Conservation (phyloP, 805 yeast species). For the Barnettozyma vustinii region DNA sequence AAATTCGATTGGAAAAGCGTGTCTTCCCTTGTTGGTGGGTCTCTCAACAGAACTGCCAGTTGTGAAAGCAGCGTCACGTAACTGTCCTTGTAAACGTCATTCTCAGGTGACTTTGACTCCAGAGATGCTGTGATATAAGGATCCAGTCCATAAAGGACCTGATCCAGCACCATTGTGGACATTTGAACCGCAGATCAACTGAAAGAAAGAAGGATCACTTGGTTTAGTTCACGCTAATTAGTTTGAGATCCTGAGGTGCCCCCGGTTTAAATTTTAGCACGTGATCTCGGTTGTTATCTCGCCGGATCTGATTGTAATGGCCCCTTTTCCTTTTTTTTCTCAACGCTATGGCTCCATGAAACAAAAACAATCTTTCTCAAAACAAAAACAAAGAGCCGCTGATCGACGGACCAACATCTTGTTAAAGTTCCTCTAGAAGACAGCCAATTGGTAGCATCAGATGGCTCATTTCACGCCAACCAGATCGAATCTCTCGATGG, state of each 20-base stretch:
- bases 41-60: conserved; percentile 21
- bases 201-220: not conserved
- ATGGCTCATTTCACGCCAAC: conserved; percentile 3
- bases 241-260: too few species aligned
- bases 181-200: not conserved
- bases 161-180: conserved; percentile 21
- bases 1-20: conserved; percentile 13
- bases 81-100: conserved; percentile 20
- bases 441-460: not conserved
- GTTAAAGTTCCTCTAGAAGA: not conserved
- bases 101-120: conserved; percentile 3
- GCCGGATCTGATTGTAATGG: not conserved
- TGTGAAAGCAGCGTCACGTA: conserved; percentile 19
- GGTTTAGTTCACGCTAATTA: too few species aligned
- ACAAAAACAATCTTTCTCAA: not conserved
- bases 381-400: not conserved
- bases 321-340: not conserved
- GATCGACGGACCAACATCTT: not conserved
- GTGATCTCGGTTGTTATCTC: not conserved
- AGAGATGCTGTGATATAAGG: conserved; percentile 18
- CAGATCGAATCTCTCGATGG: conserved; percentile 2
- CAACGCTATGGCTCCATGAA: not conserved
- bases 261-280: not conserved
- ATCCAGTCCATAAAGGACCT: conserved; percentile 22
- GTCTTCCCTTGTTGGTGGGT: conserved; percentile 13